Evolutionary conservation across 192 early-diverging fungal species (phyloP), one percentile per base, ranked within the genome.

Genomic region (Chytriomyces sp.): DNA sequence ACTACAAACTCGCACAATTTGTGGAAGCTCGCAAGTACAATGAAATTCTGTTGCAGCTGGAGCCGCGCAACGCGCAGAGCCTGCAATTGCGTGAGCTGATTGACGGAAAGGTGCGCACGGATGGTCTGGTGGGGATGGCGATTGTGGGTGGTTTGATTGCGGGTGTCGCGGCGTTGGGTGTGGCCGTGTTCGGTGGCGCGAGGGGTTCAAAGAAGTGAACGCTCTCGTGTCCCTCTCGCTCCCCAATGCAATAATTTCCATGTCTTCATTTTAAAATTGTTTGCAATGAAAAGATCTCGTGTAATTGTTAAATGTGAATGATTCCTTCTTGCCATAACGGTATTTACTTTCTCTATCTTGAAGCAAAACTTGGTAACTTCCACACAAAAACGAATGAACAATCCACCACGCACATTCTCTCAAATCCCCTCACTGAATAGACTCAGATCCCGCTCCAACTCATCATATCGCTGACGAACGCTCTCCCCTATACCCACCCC

Each of bases 1-100:
- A 94, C 76, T 96, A 89, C 85, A 95, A 94, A 77, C 84, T 96
- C 64, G 90, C 91, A n/a, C 89, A 93, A 70, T 98, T 93, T 74
- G 80, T 78, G 39, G 89, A 91, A 69, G 93, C 95, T 0, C 82
- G 90, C 39, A 85, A 89, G n/a, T 92, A 85, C 76, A 93, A 92
- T 73, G 88, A 93, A 38, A 84, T 86, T 53, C 84, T 98, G n/a
- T 73, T 98, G 65, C 82, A 90, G 17, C 73, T 90, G 34, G 96
- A 98, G 75, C 91, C 93, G 8, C 77, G 83, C 36, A 98, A 98
- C 76, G 83, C 82, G 8, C 95, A 98, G 76, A 92, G 91, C 1
- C 75, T 84, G 63, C 75, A 80, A 25, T 80, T 98, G 57, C 82
- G 86, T 34, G 66, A 85, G 44, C 80, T 91, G 22, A 95, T 98